Evolutionary conservation across 2,329 filamentous ascomycete genomes (phyloP).

Genomic region (Monilinia vaccinii-corymbosi): DNA sequence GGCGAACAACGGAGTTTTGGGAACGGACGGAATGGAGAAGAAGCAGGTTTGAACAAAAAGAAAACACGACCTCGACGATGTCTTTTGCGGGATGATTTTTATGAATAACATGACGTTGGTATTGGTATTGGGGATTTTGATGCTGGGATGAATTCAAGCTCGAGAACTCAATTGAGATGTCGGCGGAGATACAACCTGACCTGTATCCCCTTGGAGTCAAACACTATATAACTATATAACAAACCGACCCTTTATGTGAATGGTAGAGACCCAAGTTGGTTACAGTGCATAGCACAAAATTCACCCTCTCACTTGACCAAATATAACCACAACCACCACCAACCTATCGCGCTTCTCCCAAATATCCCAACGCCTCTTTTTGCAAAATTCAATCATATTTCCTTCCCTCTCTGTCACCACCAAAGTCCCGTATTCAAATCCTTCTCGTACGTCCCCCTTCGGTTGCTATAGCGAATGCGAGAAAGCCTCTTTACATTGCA

Average conservation of each 20-base stretch:
- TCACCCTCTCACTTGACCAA: too few species aligned
- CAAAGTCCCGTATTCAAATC: slow-evolving; percentile 47
- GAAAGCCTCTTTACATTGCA: slow-evolving; percentile 41
- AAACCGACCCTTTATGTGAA: too few species aligned
- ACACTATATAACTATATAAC: too few species aligned
- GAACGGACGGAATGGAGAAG: neutral
- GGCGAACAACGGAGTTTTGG: neutral
- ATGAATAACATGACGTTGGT: neutral
- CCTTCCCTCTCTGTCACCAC: slow-evolving; percentile 43
- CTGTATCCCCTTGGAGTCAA: too few species aligned
- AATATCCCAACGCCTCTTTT: slow-evolving; percentile 44
- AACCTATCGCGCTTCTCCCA: slow-evolving; percentile 42
- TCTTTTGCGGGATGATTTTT: neutral
- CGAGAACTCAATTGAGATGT: neutral
- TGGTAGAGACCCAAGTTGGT: too few species aligned
- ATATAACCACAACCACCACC: too few species aligned
- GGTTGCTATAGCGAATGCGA: slow-evolving; percentile 50
- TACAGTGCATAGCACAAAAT: too few species aligned
- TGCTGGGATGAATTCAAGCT: neutral
- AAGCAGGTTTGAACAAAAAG: neutral
- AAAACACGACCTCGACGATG: neutral
- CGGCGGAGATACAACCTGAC: too few species aligned
- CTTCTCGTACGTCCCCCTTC: slow-evolving; percentile 41
- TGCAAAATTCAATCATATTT: slow-evolving; percentile 56
- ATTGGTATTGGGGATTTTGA: neutral